Evolutionary conservation across 805 yeast genomes (phyloP), one percentile per base, ranked within the genome.

Genomic region (Cyberlindnera xylosilytica): DNA sequence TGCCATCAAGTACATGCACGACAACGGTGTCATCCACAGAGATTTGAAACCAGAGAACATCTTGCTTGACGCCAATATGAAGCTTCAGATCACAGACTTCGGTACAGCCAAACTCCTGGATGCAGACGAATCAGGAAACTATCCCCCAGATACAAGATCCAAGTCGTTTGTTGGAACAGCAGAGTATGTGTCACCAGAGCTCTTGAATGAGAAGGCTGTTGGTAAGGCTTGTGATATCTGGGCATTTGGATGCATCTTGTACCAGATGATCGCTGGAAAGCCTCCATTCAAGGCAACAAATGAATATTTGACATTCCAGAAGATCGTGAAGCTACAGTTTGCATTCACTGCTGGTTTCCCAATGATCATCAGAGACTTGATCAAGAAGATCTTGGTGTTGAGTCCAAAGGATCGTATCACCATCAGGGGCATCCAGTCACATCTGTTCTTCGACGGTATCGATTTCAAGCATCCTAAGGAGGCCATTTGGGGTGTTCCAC

Each of bases 161-260:
- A 81, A 76, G 50, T 85, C 93, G 0, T 86, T 86, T 64, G 95
- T 86, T 22, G 95, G 95, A 4, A 85, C 91, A 1, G 91, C 91
- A 1, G 91, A 84, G 53, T 84, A 84, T 53, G 90, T 85, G 6
- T 81, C 90, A 0, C 95, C 95, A 0, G 95, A 86, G 54, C 65
- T 86, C 29, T 66, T 86, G 45, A 87, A 82, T 49, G 85, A 76
- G 54, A 85, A 83, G 54, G 81, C 78, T 43, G 87, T 88, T 0
- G 97, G 97, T 1, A 82, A 80, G 53, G 89, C 97, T 1, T 86
- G 97, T 38, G 99, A 93, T 64, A 83, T 93, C n/a, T 93, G 99
- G 99, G 91, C 98, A 10, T 87, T 95, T 63, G 99, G 99, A 1
- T 89, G 98, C 61, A 91, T 93, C 7, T 63, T 93, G 1, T 93